Conservation (phyloP, 495 filamentous ascomycete species). For the Daldinia loculata region DNA sequence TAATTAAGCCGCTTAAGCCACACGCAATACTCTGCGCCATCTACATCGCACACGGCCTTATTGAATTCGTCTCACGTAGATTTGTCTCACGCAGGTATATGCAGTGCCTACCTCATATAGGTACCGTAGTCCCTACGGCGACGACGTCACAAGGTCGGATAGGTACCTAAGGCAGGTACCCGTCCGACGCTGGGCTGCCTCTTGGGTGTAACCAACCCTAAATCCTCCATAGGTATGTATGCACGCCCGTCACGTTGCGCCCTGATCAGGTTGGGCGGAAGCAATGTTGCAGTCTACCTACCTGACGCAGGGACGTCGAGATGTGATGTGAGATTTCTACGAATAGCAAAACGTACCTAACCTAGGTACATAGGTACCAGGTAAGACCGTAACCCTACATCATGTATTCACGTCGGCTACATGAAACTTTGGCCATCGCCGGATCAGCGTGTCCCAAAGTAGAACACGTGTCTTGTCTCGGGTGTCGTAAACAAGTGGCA, state of each 20-base stretch:
- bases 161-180: conserved; percentile 2
- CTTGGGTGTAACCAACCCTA: neutral
- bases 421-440: neutral
- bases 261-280: conserved; percentile 1
- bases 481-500: neutral
- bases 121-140: neutral
- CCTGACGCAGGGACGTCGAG: neutral
- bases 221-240: neutral
- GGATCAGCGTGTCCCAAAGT: neutral
- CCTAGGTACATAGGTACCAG: too few species aligned
- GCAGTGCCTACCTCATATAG: too few species aligned
- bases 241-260: conserved; percentile 4
- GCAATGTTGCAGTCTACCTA: conserved; percentile 10
- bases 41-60: neutral
- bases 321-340: neutral
- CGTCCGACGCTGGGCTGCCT: neutral
- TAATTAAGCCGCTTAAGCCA: neutral
- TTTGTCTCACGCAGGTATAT: conserved; percentile 8
- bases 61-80: conserved; percentile 6
- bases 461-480: conserved; percentile 20
- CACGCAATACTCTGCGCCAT: neutral
- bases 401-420: conserved; percentile 1
- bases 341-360: neutral
- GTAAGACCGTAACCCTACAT: conserved; percentile 1
- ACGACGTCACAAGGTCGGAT: neutral